A percentile compares a stretch with the other conserved stretches of the same genome.
These are phyloP conservation scores for Barnettozyma siamensis DNA, from an alignment of 805 yeast genomes.

Conservation along the genomic window DNA sequence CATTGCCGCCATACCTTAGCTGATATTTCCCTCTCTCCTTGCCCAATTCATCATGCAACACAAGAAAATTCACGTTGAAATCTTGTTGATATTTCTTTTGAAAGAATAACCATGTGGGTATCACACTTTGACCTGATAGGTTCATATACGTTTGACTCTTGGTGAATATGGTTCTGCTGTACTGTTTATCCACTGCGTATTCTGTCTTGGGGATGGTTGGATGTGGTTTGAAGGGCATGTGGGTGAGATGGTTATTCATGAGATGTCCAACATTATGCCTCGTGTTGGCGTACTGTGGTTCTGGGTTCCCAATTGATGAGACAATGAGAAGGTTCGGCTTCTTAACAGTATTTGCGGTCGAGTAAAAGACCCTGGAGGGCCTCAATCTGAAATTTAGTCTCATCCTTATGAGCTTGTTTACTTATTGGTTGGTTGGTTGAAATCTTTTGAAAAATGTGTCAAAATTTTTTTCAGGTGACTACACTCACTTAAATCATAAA, in stretches of 20 bases:
- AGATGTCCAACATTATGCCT: constrained; percentile 78
- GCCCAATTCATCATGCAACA: constrained; percentile 77
- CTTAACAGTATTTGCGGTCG: constrained; percentile 2
- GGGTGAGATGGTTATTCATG: constrained; percentile 34
- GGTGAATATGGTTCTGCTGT: constrained; percentile 36
- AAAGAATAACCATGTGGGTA: constrained; percentile 41
- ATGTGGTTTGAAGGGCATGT: constrained; percentile 4
- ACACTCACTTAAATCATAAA: too few species aligned
- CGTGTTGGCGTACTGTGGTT: constrained; percentile 49
- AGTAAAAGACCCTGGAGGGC: neutral
- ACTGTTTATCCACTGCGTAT: constrained; percentile 4
- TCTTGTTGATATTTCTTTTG: constrained; percentile 17
- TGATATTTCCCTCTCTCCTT: constrained; percentile 61
- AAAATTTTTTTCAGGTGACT: too few species aligned
- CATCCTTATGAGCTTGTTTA: too few species aligned
- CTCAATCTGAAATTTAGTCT: neutral
- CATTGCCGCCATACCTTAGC: constrained; percentile 42
- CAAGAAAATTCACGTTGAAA: constrained; percentile 40
- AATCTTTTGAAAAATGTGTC: too few species aligned
- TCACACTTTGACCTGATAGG: constrained; percentile 53
- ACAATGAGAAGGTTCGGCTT: constrained; percentile 25
- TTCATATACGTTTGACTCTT: constrained; percentile 65
- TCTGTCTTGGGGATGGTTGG: constrained; percentile 1
- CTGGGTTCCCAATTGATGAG: constrained; percentile 77
- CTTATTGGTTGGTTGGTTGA: too few species aligned